phyloP scores from a whole-genome alignment of 208 protist genomes.

The Crithidia acanthocephali region DNA sequence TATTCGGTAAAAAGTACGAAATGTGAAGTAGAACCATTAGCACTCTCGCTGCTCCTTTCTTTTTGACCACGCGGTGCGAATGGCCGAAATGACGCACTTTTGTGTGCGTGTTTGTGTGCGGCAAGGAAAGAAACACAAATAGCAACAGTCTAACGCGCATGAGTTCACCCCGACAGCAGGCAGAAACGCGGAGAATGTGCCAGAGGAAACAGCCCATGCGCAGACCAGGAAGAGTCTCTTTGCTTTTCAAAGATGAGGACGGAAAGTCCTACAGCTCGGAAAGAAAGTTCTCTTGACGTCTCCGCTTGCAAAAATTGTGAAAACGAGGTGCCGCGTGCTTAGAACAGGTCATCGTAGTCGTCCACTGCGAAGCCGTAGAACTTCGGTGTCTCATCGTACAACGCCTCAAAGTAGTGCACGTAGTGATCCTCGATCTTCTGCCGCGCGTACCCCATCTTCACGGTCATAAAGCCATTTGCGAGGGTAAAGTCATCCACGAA shows the following conservation, averaged over 20 bases:
- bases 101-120: not conserved
- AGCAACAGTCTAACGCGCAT: not conserved
- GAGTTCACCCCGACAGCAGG: not conserved
- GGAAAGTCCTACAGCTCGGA: too few relatives aligned
- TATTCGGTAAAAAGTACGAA: constrained; percentile 2
- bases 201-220: not conserved
- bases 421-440: constrained; percentile 89
- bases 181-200: not conserved
- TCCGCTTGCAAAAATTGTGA: too few relatives aligned
- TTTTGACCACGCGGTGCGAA: not conserved
- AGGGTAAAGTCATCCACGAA: constrained; percentile 93
- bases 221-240: too few relatives aligned
- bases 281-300: too few relatives aligned
- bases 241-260: too few relatives aligned
- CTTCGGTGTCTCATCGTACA: constrained; percentile 92
- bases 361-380: constrained; percentile 93
- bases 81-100: not conserved
- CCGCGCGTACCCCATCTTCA: constrained; percentile 87
- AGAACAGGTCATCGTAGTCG: constrained; percentile 93
- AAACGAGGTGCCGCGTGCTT: constrained; percentile 1
- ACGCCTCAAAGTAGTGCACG: constrained; percentile 88
- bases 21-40: constrained; percentile 1
- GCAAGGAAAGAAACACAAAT: not conserved
- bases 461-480: constrained; percentile 90
- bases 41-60: not conserved